Evolutionary conservation across 352 stramenopile species (phyloP).

Genomic region (Phytophthora lateralis): DNA sequence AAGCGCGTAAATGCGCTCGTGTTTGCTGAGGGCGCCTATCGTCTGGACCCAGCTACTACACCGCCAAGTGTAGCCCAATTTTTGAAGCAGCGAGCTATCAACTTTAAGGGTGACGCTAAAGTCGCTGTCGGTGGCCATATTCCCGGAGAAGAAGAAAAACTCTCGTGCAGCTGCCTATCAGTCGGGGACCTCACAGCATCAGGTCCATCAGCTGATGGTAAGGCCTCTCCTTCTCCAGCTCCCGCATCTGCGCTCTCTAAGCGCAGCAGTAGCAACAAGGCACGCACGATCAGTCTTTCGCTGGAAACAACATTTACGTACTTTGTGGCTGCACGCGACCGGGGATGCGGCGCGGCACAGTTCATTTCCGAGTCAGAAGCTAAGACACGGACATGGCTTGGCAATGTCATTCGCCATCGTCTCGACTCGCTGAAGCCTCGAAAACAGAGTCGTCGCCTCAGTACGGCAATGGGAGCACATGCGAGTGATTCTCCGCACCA

Average conservation of each 20-base stretch:
- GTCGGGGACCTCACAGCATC: constrained; percentile 54
- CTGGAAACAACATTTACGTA: constrained; percentile 79
- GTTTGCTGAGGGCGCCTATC: constrained; percentile 73
- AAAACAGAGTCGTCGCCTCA: constrained; percentile 60
- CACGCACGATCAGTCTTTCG: constrained; percentile 72
- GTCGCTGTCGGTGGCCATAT: constrained; percentile 59
- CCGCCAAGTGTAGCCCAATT: constrained; percentile 66
- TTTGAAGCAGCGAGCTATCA: constrained; percentile 66
- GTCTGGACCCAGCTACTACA: constrained; percentile 53
- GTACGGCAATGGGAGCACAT: constrained; percentile 36
- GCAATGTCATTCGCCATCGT: constrained; percentile 64
- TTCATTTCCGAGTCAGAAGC: constrained; percentile 72
- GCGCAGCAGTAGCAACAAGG: constrained; percentile 73
- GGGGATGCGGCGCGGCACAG: constrained; percentile 46
- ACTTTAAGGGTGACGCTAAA: constrained; percentile 69
- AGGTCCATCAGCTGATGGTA: constrained; percentile 24
- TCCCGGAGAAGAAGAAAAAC: constrained; percentile 54
- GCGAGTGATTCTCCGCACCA: constrained; percentile 44
- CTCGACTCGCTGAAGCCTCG: constrained; percentile 69
- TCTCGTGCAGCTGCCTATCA: constrained; percentile 69
- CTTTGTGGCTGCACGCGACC: constrained; percentile 66
- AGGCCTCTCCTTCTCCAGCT: constrained; percentile 22
- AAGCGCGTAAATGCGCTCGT: constrained; percentile 64
- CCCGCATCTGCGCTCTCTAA: constrained; percentile 43
- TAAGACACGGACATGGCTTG: constrained; percentile 64